Percentiles rank a stretch among this genome's conserved stretches.
phyloP scores from a whole-genome alignment of 2,329 filamentous ascomycete genomes.

The Clathrospora elynae region DNA sequence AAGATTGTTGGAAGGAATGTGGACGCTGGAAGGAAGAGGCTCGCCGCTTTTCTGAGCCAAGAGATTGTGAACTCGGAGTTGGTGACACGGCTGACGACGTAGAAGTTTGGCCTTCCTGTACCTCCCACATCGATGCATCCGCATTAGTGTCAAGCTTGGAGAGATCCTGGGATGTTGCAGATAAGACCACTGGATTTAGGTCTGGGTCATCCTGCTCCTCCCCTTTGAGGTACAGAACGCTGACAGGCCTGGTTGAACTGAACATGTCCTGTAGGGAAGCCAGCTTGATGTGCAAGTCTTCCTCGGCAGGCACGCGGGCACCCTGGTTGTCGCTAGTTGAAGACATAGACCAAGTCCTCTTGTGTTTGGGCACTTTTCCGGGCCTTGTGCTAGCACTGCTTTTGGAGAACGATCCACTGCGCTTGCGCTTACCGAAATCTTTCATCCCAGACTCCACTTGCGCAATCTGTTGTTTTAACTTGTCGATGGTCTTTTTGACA shows the following conservation, averaged over 20 bases:
- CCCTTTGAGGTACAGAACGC: constrained; percentile 76
- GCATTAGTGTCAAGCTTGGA: constrained; percentile 55
- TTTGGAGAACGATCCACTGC: constrained; percentile 58
- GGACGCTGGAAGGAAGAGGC: constrained; percentile 53
- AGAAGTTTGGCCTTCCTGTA: constrained; percentile 59
- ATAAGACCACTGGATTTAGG: constrained; percentile 73
- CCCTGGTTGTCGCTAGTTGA: constrained; percentile 60
- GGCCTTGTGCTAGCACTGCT: constrained; percentile 61
- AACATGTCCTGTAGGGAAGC: constrained; percentile 86
- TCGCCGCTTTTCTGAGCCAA: constrained; percentile 49
- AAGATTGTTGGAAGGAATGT: constrained; percentile 50
- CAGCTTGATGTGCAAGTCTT: constrained; percentile 79
- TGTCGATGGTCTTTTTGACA: constrained; percentile 95
- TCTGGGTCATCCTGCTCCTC: constrained; percentile 81
- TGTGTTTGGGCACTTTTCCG: constrained; percentile 87
- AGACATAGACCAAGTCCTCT: constrained; percentile 93
- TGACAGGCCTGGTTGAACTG: constrained; percentile 78
- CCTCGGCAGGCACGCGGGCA: constrained; percentile 57
- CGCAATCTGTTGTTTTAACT: constrained; percentile 89
- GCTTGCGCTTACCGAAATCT: constrained; percentile 65
- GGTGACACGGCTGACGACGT: constrained; percentile 60
- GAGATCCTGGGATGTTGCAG: constrained; percentile 68
- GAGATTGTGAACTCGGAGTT: constrained; percentile 54
- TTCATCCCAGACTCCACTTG: constrained; percentile 69
- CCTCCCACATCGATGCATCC: constrained; percentile 55